Conservation (phyloP, 345 rosid species). For the Geranium rotundifolium region DNA sequence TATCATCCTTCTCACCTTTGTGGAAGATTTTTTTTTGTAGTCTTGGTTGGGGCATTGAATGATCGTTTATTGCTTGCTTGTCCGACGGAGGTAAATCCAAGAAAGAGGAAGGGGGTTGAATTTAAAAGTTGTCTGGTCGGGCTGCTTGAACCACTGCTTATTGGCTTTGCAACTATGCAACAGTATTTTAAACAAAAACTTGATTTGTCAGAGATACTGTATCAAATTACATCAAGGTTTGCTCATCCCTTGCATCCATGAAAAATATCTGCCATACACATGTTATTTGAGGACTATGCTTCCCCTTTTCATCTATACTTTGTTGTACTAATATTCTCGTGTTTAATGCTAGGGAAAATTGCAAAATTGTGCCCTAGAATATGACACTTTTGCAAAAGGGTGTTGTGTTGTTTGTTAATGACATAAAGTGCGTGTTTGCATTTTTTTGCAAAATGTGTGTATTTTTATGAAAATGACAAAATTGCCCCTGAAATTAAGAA, state of each 20-base stretch:
- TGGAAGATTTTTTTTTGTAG: slow-evolving; percentile 31
- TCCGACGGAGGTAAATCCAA: slow-evolving; percentile 79
- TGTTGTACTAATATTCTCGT: background rate
- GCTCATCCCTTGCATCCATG: slow-evolving; percentile 6
- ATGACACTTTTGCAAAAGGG: too few species aligned
- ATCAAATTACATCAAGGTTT: slow-evolving; percentile 93
- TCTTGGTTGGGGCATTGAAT: slow-evolving; percentile 79
- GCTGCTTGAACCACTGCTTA: slow-evolving; percentile 92
- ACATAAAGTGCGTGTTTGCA: too few species aligned
- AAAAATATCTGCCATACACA: background rate
- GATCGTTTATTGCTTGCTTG: slow-evolving; percentile 75
- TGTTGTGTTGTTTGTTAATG: too few species aligned
- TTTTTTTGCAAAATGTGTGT: too few species aligned
- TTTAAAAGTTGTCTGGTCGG: slow-evolving; percentile 91
- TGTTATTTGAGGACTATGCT: background rate
- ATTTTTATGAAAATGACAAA: too few species aligned
- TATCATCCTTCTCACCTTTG: slow-evolving; percentile 12
- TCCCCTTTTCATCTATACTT: background rate
- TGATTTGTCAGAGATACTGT: slow-evolving; percentile 76
- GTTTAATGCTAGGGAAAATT: too few species aligned
- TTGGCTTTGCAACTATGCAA: slow-evolving; percentile 99
- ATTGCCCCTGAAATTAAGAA: too few species aligned
- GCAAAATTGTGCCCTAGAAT: too few species aligned
- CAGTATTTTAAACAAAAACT: slow-evolving; percentile 87
- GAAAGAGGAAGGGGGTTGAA: slow-evolving; percentile 79